A percentile compares a stretch with the other conserved stretches of the same genome.
Conservation (phyloP, 2,329 filamentous ascomycete species). For the Tolypocladium nubicola region DNA sequence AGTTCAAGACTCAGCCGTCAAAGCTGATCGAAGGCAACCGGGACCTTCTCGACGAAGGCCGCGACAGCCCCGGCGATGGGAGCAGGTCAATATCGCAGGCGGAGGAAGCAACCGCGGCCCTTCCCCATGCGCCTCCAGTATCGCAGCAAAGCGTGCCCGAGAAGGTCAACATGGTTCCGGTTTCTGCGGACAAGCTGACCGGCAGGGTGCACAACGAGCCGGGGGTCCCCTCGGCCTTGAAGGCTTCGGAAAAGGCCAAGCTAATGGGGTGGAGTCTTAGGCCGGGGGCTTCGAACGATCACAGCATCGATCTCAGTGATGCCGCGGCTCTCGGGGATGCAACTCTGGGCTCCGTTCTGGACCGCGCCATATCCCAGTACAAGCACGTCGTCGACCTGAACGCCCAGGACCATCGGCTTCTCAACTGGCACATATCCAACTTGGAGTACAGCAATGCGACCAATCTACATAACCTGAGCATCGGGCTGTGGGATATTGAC, state of each 20-base stretch:
- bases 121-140: constrained; percentile 43
- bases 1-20: constrained; percentile 61
- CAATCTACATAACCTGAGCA: constrained; percentile 75
- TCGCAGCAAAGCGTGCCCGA: constrained; percentile 42
- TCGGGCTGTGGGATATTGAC: constrained; percentile 92
- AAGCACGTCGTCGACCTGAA: constrained; percentile 71
- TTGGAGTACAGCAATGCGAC: constrained; percentile 95
- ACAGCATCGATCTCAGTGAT: constrained; percentile 60
- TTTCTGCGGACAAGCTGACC: constrained; percentile 58
- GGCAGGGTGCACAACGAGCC: constrained; percentile 63
- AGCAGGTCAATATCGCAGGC: constrained; percentile 58
- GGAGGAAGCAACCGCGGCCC: constrained; percentile 58
- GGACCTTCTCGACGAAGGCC: constrained; percentile 70
- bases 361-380: constrained; percentile 85
- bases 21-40: constrained; percentile 74
- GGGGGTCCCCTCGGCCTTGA: constrained; percentile 56
- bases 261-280: constrained; percentile 75
- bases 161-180: constrained; percentile 47
- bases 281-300: constrained; percentile 47
- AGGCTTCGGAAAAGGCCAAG: constrained; percentile 67
- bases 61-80: constrained; percentile 63
- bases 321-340: constrained; percentile 55
- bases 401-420: constrained; percentile 75
- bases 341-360: constrained; percentile 82
- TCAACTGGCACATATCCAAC: constrained; percentile 98